Base-by-base conservation (phyloP, 257 asterid genomes). In the Forsythia suspensa region DNA sequence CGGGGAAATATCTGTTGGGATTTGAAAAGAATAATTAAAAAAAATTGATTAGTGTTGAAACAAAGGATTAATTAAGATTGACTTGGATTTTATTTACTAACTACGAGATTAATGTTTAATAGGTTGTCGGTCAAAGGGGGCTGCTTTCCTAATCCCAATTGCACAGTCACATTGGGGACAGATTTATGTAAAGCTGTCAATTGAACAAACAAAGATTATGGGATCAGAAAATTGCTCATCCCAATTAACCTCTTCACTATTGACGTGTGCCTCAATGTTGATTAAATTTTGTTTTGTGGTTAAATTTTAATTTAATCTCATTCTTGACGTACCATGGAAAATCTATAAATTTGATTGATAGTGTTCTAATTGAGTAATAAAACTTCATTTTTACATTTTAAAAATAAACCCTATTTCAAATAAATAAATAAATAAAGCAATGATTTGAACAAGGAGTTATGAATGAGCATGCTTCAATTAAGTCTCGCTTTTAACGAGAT, bases 121-220 rank as follows among this genome's bases (percentile, higher is more conserved):
- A 78, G 76, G 57, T 24, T 80, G 87, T 86, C 84, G 89, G 84
- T 86, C 86, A 82, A 85, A 71, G 1, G 4, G 8, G 20, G n/a
- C n/a, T 79, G 3, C 38, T 72, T 61, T 75, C 69, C 51, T 41
- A n/a, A 51, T 51, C 36, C 70, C 70, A 24, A 63, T 63, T 0
- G 65, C 87, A 69, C 82, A 63, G 5, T 71, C 85, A 70, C 86
- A 52, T 59, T 74, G 88, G 80, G 69, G 72, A 66, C 10, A 81
- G 84, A 77, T 84, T 69, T 73, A 24, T 59, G 16, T 37, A 59
- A n/a, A 70, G 4, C 73, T 80, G 86, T 67, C 82, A 80, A 37
- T 24, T 15, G 78, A 76, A 67, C 76, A 81, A 48, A 78, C 87
- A 84, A 79, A 84, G 84, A 84, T 80, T 79, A 75, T 65, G 79